A percentile compares a stretch with the other conserved stretches of the same genome.
Conservation (phyloP, 2,329 filamentous ascomycete genomes). For the Cladosporium austrohemisphaericum region DNA sequence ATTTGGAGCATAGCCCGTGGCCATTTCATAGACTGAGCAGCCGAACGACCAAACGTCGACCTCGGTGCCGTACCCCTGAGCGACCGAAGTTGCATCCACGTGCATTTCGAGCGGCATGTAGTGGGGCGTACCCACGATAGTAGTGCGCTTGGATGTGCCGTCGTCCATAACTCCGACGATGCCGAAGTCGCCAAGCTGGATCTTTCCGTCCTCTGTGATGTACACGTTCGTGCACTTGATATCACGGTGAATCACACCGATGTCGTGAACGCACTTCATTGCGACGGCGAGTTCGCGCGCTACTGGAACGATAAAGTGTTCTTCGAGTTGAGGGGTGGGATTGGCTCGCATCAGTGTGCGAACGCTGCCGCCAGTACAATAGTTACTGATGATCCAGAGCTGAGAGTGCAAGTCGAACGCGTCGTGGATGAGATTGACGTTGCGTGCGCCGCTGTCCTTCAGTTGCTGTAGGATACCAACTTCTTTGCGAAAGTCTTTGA, state of each 20-base stretch:
- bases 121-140: conserved; percentile 76
- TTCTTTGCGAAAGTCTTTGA: conserved; percentile 56
- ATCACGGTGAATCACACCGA: conserved; percentile 63
- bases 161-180: conserved; percentile 76
- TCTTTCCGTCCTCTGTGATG: conserved; percentile 69
- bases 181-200: conserved; percentile 82
- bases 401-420: conserved; percentile 72
- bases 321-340: conserved; percentile 44
- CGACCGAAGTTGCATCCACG: conserved; percentile 31
- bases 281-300: conserved; percentile 61
- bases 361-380: conserved; percentile 80
- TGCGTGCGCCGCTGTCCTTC: conserved; percentile 68
- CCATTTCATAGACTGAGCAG: conserved; percentile 76
- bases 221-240: conserved; percentile 73
- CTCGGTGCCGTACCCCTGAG: conserved; percentile 44
- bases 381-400: conserved; percentile 86
- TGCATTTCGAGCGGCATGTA: conserved; percentile 80
- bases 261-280: conserved; percentile 60
- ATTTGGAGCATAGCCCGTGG: conserved; percentile 69
- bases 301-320: conserved; percentile 61
- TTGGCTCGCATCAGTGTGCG: conserved; percentile 56
- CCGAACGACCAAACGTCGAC: conserved; percentile 82
- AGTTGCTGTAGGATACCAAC: conserved; percentile 67
- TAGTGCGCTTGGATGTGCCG: conserved; percentile 67
- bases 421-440: conserved; percentile 78